phyloP scores from a whole-genome alignment of 208 protist species.

The Trichomonas tenax region DNA sequence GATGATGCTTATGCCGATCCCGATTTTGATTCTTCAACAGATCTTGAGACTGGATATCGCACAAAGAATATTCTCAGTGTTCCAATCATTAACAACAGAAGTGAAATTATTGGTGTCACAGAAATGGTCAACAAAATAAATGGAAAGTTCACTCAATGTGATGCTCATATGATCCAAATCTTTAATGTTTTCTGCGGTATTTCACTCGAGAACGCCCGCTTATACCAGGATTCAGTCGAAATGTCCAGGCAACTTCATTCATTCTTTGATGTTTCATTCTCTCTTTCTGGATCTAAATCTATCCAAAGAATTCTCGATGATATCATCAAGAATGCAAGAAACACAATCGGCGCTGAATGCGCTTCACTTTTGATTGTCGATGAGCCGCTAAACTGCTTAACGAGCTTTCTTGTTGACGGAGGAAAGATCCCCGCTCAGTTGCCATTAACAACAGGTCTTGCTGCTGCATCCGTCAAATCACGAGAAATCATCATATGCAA shows the following conservation, averaged over 20 bases:
- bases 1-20: neutral
- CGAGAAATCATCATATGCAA: neutral
- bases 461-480: neutral
- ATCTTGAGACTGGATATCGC: neutral
- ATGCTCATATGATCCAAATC: neutral
- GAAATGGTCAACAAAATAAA: constrained; percentile 37
- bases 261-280: neutral
- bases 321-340: neutral
- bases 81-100: constrained; percentile 24
- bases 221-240: neutral
- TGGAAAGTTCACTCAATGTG: neutral
- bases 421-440: neutral
- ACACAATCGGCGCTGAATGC: neutral
- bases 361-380: neutral
- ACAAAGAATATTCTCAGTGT: neutral
- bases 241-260: neutral
- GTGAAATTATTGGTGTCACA: constrained; percentile 40
- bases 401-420: neutral
- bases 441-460: neutral
- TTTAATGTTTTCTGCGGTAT: constrained; percentile 1
- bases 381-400: neutral
- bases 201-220: neutral
- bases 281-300: neutral
- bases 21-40: neutral
- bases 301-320: neutral